Evolutionary conservation across 1,284 basidiomycete genomes (phyloP), one percentile per base, ranked within the genome.

Genomic region (Sphaerobolus stellatus): DNA sequence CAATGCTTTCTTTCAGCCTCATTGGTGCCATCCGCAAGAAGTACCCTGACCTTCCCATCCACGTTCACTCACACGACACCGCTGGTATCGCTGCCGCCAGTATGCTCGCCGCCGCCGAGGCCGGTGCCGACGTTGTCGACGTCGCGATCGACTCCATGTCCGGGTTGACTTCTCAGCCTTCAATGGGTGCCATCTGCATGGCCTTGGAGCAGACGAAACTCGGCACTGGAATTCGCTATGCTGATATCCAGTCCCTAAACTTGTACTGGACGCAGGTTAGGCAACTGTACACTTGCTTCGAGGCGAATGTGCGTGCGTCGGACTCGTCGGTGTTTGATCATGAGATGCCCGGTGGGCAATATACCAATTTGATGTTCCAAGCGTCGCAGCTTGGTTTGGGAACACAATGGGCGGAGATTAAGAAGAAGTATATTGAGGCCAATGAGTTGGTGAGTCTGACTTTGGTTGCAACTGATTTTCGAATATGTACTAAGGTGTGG

Each of bases 81-180:
- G 97, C 97, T 56, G 97, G 97, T 75, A 99, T 99, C 67, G 93
- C 97, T 45, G 81, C 94, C 44, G 92, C 97, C 20, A 94, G 89
- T 67, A 99, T 99, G 97, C 75, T 99, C 58, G 96, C 97, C 11
- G 88, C 86, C 50, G 97, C 97, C 14, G 88, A 89, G 44, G 97
- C 97, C 22, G 97, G 97, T 63, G 97, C 97, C 51, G 97, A 99
- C 71, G 88, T 99, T 18, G 89, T 99, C 56, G 97, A 99, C 67
- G 94, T 98, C 55, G 97, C 97, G 49, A 98, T 99, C 67, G 97
- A 99, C 75, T 94, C 91, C 74, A 97, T 99, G 88, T 98, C 96
- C 55, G 97, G 97, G 63, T 78, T 97, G 64, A 99, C 97, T 53
- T 99, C 97, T 44, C 97, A 99, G 71, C 95, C 96, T 20, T 93